Evolutionary conservation across 179 eudicot species (phyloP), one percentile per base, ranked within the genome.

Genomic region (Dionaea muscipula): DNA sequence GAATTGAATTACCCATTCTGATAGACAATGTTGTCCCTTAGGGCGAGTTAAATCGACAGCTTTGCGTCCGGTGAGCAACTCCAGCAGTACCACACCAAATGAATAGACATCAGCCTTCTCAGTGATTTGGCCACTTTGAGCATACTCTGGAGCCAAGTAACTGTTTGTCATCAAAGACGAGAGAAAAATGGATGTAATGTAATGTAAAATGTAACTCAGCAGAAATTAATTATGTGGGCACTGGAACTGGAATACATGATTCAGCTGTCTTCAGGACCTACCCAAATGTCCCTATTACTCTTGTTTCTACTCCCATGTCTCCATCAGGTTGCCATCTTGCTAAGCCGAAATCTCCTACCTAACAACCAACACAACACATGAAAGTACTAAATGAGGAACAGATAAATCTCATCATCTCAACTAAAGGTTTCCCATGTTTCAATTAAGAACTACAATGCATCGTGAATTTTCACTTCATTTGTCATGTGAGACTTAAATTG

Each of bases 251-350:
- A 25, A 14, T 51, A 9, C 5, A 24, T 4, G 19, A 23, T 14
- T 16, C 4, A 19, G 12, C 1, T 38, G 17, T 1, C 38, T 35
- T 39, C 16, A 21, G 38, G 53, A 41, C 51, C n/a, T 73, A 84
- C 94, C 94, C 94, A 40, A 84, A 84, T 26, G 94, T 84, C 62
- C 94, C 94, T n/a, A 84, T 80, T 7, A 84, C 94, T 66, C 89
- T 73, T 16, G 94, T 84, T 59, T 84, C 83, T 1, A 79, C 89
- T 43, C 85, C 94, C 14, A 64, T 73, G 62, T 84, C 89, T 37
- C 94, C 94, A 66, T 84, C 94, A 25, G 94, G 94, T 59, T 84
- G 94, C 94, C 94, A 84, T 50, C 94, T 84, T 2, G 94, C 94
- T 48, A 84, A 65, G 53, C 94, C 94, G 47, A 84, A 84, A 66